Evolutionary conservation across 495 filamentous ascomycete species (phyloP), one percentile per base, ranked within the genome.

Genomic region (Articulospora tetracladia): DNA sequence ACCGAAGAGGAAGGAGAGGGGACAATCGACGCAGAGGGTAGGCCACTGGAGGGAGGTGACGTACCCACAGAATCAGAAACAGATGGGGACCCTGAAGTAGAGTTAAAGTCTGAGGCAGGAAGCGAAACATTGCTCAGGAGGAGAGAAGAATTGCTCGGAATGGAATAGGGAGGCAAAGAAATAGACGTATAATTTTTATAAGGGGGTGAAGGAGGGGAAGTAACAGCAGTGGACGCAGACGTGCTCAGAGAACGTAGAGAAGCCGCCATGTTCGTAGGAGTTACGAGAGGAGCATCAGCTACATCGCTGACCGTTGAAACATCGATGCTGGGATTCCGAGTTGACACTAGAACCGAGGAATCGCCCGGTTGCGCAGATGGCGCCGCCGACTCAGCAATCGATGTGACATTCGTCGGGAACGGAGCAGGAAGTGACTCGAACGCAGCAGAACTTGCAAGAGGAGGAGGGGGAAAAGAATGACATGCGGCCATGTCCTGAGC

Each of bases 61-160:
- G 27, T 12, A 49, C 41, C 49, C 19, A 24, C 10, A 39, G 52
- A 32, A 24, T 25, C 28, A 44, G 39, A 44, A 52, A 47, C 8
- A 61, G 27, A 27, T 44, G 53, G 48, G 12, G 34, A 32, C 20
- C 60, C 60, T 62, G 60, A 62, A 48, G 32, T 53, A 57, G 27
- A 57, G 50, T 62, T 62, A 62, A 62, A 56, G 46, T 44, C 39
- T 44, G 39, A 44, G 3, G 39, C 39, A 44, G 50, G 34, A 20
- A 17, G 28, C 26, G 28, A 20, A 55, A 30, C 8, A 39, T 36
- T 41, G 23, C 15, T 44, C 39, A 17, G 7, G 15, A 17, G 7
- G 15, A 44, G 3, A 44, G 39, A 11, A 44, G 39, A 44, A 44
- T 44, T 44, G 39, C 39, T 44, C 39, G 39, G 39, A 44, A 44